Base-by-base conservation (phyloP, 78 protist species). In the Dictyostelium brefeldianum region DNA sequence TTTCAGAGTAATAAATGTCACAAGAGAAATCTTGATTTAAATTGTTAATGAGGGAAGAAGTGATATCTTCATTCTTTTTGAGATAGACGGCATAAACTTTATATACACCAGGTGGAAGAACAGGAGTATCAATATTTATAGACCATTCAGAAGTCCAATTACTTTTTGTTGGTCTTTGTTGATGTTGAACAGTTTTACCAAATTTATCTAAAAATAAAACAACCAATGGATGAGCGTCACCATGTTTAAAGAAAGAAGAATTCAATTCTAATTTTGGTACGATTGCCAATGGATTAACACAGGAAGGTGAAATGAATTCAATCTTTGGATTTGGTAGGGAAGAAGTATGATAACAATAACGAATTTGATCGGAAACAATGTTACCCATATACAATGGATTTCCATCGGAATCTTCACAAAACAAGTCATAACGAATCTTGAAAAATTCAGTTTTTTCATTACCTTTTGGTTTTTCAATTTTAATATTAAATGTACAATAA, bases 121-220 rank as follows among this genome's bases (percentile, higher is more conserved):
- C 75, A 14, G 75, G 75, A 15, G 75, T 67, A 29, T 67, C 75
- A 31, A 67, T 67, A 17, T 67, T 67, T 6, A 67, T 67, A 6
- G 75, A 67, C 75, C 75, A 67, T 67, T 67, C 75, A 17, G 75
- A 67, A n/a, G 75, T 67, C 75, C 75, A 67, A 31, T 31, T 67
- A 17, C 75, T 67, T 31, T 67, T 67, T 18, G 43, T 36, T 12
- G 75, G 75, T 67, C 75, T 67, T 31, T 67, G 50, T 27, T 29
- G 25, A 67, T 67, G 47, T 14, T 27, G 47, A 31, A 67, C 75
- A 12, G 18, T 20, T 25, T 67, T 67, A 31, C 75, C 75, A 67
- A 29, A 47, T 67, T 67, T 25, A 31, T 67, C 75, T 5, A 67
- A 22, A 41, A 67, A 67, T 14, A 67, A 12, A 67, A 67, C 48